A percentile compares a stretch with the other conserved stretches of the same genome.
Evolutionary conservation across 306 rosid genomes (phyloP).

Genomic region (Benincasa hispida): DNA sequence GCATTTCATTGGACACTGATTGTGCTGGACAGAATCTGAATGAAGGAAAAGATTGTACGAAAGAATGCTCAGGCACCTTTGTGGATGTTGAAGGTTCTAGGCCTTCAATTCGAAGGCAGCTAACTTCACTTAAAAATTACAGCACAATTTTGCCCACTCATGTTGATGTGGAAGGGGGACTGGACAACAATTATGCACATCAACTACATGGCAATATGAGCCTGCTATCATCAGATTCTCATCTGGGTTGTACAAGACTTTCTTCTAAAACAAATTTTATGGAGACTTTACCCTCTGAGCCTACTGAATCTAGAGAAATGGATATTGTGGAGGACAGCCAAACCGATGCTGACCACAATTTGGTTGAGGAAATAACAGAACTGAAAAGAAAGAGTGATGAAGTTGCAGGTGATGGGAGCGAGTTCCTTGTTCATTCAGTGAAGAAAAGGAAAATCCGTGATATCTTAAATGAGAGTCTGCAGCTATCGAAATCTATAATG

Average conservation of each 20-base stretch:
- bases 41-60: conserved; percentile 16
- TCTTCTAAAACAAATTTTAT: conserved; percentile 22
- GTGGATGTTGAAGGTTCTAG: conserved; percentile 22
- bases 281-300: conserved; percentile 3
- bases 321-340: conserved; percentile 20
- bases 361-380: conserved; percentile 13
- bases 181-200: conserved; percentile 16
- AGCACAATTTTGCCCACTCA: conserved; percentile 31
- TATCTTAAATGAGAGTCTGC: conserved; percentile 27
- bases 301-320: conserved; percentile 14
- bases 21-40: conserved; percentile 14
- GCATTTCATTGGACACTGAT: conserved; percentile 40
- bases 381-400: conserved; percentile 16
- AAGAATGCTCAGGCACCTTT: conserved; percentile 17
- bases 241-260: conserved; percentile 16
- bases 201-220: conserved; percentile 18
- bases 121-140: conserved; percentile 40
- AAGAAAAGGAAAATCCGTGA: conserved; percentile 23
- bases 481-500: conserved; percentile 21
- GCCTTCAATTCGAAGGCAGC: conserved; percentile 18
- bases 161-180: conserved; percentile 8
- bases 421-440: conserved; percentile 14
- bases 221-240: conserved; percentile 21
- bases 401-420: conserved; percentile 16
- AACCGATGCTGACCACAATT: conserved; percentile 14